Base-by-base conservation (phyloP, 2,329 filamentous ascomycete species). In the Trichoderma simmonsii region DNA sequence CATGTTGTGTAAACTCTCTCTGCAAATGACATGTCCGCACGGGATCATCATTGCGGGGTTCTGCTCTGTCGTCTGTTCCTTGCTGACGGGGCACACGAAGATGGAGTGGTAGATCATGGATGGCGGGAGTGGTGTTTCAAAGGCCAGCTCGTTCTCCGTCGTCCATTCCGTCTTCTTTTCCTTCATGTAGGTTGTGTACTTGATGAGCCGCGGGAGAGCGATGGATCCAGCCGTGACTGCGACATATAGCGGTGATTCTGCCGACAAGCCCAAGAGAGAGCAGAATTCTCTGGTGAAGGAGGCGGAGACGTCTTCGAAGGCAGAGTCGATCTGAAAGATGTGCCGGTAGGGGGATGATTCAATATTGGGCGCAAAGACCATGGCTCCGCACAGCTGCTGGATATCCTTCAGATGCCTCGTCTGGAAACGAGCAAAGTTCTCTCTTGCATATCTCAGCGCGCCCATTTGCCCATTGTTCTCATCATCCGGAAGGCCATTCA, bases 31-130 rank as follows among this genome's bases (percentile, higher is more conserved):
- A 83, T 99, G 96, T 6, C 96, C 95, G 79, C 96, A 99, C 0
- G 93, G 93, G 79, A 99, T 90, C 89, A 98, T 96, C 92, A 98
- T 97, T 2, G 96, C 94, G 12, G 96, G 96, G 80, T 99, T 99
- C 28, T 87, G 84, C 78, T 97, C 94, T 0, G 95, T 99, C 0
- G 93, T 94, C 81, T 99, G 96, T 79, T 98, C 96, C 81, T 98
- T 98, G 77, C 92, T 95, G 6, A 99, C 96, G 0, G 96, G 96
- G 79, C 96, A 99, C 56, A 99, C 96, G 79, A 99, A 99, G 79
- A 99, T 98, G 71, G 93, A 93, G 81, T 99, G 96, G 84, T 97
- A 99, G 63, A 91, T 85, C 87, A 89, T 89, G 75, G 84, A 86
- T 64, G 81, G 79, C 0, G 89, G 88, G 2, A 91, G 82, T 2